These are phyloP conservation scores for Mycena venus DNA, from an alignment of 768 basidiomycete genomes.

Conservation along the genomic window DNA sequence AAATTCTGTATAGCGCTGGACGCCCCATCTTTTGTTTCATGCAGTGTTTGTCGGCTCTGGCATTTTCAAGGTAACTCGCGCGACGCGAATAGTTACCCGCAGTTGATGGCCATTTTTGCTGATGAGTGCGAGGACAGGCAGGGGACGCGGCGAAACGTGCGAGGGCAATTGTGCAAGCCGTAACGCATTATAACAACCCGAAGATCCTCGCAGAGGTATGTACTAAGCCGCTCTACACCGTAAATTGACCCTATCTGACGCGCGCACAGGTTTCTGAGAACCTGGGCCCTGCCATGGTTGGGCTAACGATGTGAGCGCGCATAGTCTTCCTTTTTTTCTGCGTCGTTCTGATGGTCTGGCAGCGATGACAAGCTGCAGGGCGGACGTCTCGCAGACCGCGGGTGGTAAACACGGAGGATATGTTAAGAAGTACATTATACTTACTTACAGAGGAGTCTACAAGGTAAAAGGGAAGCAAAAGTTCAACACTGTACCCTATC, in stretches of 20 bases:
- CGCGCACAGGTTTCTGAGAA: constrained; percentile 76
- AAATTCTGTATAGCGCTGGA: background rate
- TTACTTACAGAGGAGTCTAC: background rate
- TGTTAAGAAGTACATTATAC: background rate
- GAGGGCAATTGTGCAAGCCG: constrained; percentile 95
- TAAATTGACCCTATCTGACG: too few species aligned
- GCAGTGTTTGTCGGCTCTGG: constrained; percentile 98
- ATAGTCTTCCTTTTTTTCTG: background rate
- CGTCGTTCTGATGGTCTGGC: background rate
- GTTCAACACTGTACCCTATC: background rate
- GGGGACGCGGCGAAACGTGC: constrained; percentile 95
- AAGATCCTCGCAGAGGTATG: constrained; percentile 89
- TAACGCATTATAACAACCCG: constrained; percentile 97
- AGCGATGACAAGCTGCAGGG: constrained; percentile 80
- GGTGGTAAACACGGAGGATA: constrained; percentile 61
- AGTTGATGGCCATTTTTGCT: background rate
- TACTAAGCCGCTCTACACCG: too few species aligned
- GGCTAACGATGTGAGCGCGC: constrained; percentile 82
- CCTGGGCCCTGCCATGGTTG: constrained; percentile 94
- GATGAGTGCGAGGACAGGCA: constrained; percentile 67
- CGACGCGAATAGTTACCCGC: background rate
- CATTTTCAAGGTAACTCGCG: constrained; percentile 83
- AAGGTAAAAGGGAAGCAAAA: background rate
- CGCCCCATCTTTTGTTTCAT: constrained; percentile 9
- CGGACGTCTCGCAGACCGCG: constrained; percentile 76